A percentile compares a stretch with the other conserved stretches of the same genome.
Conservation (phyloP, 176 grass and related monocot genomes). For the Hyparrhenia diplandra region DNA sequence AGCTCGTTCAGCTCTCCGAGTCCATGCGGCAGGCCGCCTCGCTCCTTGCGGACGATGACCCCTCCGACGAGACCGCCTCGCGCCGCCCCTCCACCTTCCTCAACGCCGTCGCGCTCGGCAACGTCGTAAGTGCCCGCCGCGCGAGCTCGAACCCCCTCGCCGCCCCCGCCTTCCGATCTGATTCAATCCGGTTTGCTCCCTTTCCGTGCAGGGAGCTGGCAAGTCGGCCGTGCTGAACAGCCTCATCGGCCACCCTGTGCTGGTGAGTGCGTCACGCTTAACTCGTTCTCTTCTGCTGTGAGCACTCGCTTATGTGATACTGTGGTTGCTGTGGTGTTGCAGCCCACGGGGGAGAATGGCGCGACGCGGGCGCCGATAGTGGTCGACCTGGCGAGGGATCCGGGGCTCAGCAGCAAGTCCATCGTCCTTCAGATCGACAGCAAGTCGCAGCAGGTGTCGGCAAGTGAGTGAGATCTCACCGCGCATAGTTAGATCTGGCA, state of each 20-base stretch:
- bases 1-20: constrained; percentile 74
- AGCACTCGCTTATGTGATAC: constrained; percentile 8
- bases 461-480: constrained; percentile 75
- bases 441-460: constrained; percentile 99
- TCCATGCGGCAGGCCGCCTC: constrained; percentile 90
- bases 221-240: constrained; percentile 97
- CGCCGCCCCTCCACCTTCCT: constrained; percentile 81
- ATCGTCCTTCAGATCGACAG: constrained; percentile 90
- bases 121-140: constrained; percentile 63
- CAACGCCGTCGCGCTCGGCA: constrained; percentile 90
- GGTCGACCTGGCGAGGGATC: constrained; percentile 74
- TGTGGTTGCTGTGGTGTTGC: constrained; percentile 28
- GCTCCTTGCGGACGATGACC: constrained; percentile 87
- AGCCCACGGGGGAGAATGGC: constrained; percentile 97
- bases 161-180: constrained; percentile 6
- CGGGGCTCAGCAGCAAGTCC: constrained; percentile 75
- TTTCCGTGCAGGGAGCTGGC: constrained; percentile 68
- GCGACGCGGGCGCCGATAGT: constrained; percentile 87
- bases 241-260: constrained; percentile 89
- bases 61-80: constrained; percentile 54
- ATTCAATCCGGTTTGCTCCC: constrained; percentile 17
- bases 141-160: neutral
- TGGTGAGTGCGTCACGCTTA: constrained; percentile 49
- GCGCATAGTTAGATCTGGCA: constrained; percentile 20
- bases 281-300: neutral